Conservation (phyloP, 805 yeast species). For the Suhomyces kilbournensis region DNA sequence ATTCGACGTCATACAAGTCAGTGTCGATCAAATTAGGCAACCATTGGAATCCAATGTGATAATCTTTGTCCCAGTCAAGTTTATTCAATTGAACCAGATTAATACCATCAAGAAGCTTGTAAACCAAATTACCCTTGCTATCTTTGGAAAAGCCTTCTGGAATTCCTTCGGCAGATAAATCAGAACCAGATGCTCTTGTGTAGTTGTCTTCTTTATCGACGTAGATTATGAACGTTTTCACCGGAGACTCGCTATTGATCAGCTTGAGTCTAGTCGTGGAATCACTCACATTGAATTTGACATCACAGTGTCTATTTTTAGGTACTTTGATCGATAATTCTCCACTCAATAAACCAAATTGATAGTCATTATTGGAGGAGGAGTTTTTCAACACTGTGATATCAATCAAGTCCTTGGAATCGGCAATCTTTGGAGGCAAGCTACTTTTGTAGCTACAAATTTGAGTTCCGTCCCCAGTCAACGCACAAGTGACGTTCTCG, state of each 20-base stretch:
- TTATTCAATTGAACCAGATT: constrained; percentile 64
- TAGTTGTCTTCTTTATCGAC: constrained; percentile 29
- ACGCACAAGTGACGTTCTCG: constrained; percentile 31
- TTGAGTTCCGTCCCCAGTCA: constrained; percentile 46
- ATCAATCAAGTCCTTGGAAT: constrained; percentile 44
- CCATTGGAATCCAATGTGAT: constrained; percentile 73
- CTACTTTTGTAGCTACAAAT: constrained; percentile 51
- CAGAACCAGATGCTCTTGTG: constrained; percentile 2
- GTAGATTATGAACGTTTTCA: constrained; percentile 57
- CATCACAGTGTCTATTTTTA: constrained; percentile 61
- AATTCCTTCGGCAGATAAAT: constrained; percentile 13
- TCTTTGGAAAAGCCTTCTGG: constrained; percentile 49
- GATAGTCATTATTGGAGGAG: constrained; percentile 39
- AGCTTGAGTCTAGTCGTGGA: constrained; percentile 26
- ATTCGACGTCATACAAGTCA: constrained; percentile 22
- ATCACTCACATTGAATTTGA: constrained; percentile 54
- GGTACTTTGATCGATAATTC: constrained; percentile 56
- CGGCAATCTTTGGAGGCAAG: constrained; percentile 39
- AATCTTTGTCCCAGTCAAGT: constrained; percentile 54
- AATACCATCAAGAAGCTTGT: constrained; percentile 60
- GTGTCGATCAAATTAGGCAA: constrained; percentile 55
- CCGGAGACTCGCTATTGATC: constrained; percentile 46
- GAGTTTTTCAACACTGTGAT: constrained; percentile 52
- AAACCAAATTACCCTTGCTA: constrained; percentile 42
- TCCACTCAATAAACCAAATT: constrained; percentile 66